Base-by-base conservation (phyloP, 768 basidiomycete species). In the Xerocomellus chrysenteron region DNA sequence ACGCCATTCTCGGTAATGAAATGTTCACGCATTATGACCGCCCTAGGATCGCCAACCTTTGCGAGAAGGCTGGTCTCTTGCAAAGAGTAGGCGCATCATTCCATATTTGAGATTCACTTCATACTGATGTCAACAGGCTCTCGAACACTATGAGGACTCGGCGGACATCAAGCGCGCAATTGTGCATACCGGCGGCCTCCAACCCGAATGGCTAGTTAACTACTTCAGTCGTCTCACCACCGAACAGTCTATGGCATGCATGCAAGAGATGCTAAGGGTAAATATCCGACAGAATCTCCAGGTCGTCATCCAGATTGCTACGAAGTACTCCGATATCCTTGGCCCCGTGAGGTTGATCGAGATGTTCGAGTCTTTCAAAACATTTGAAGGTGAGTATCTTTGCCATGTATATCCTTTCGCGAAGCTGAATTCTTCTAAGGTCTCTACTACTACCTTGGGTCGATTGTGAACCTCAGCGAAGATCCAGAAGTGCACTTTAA, bases 401-500 rank as follows among this genome's bases (percentile, higher is more conserved):
- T 48, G 7, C 32, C 21, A 17, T 26, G 26, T 1, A 6, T 53
- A 26, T 44, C 13, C n/a, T 44, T 33, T 28, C 21, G 3, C 16
- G 9, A 47, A 45, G 24, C 36, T 28, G 19, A 56, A 19, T 42
- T 41, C 17, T 16, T 45, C 4, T 19, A 19, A 90, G 88, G 92
- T 71, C 84, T 99, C 26, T 99, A 98, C 78, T 98, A 98, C 75
- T 98, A 98, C 72, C 88, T 99, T 44, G 97, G 97, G 28, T 96
- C 96, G 11, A 83, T 99, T 62, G 97, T 99, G 71, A 99, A 98
- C 75, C 82, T 99, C 61, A 93, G 90, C 71, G 85, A 93, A 70
- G 97, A 99, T 73, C 82, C 92, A 5, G 97, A 99, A 72, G 96
- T 99, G 3, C 91, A 98, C 78, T 99, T 97, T 86, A 98, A 99